Evolutionary conservation across 441 rosid species (phyloP).

Genomic region (Omphalea diandra): DNA sequence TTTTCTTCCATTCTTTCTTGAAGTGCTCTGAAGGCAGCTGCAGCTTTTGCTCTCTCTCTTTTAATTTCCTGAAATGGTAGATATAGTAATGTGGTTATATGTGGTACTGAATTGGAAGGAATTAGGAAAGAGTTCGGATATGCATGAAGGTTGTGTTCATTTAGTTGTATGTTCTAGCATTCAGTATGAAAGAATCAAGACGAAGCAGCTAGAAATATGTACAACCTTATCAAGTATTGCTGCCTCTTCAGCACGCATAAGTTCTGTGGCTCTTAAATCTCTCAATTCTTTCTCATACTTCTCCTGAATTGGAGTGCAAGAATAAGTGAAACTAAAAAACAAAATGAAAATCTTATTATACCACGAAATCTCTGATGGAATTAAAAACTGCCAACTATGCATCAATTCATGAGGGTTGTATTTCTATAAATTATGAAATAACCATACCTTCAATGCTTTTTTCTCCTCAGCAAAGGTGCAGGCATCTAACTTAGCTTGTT

Average conservation of each 20-base stretch:
- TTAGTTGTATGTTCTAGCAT: not conserved
- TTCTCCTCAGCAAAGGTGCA: constrained; percentile 66
- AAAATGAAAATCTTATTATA: not conserved
- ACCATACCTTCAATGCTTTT: constrained; percentile 67
- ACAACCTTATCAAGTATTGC: constrained; percentile 92
- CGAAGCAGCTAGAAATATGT: constrained; percentile 15
- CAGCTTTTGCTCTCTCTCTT: constrained; percentile 89
- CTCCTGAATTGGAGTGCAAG: constrained; percentile 47
- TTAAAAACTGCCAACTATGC: not conserved
- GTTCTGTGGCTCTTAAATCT: constrained; percentile 88
- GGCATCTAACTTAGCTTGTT: constrained; percentile 89
- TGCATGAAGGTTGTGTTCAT: constrained; percentile 3
- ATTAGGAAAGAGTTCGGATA: not conserved
- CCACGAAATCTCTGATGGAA: constrained; percentile 11
- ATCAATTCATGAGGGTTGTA: constrained; percentile 19
- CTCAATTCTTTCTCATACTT: constrained; percentile 87
- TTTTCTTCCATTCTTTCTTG: constrained; percentile 90
- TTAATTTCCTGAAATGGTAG: constrained; percentile 68
- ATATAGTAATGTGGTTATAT: constrained; percentile 11
- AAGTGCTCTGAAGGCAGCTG: constrained; percentile 71
- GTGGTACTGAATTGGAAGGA: not conserved
- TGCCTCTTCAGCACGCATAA: constrained; percentile 93
- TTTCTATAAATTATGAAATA: constrained; percentile 7
- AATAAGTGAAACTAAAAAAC: constrained; percentile 14
- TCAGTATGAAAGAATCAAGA: constrained; percentile 12